Conservation (phyloP, 176 grass and related monocot species). For the Saccharum spontaneum region DNA sequence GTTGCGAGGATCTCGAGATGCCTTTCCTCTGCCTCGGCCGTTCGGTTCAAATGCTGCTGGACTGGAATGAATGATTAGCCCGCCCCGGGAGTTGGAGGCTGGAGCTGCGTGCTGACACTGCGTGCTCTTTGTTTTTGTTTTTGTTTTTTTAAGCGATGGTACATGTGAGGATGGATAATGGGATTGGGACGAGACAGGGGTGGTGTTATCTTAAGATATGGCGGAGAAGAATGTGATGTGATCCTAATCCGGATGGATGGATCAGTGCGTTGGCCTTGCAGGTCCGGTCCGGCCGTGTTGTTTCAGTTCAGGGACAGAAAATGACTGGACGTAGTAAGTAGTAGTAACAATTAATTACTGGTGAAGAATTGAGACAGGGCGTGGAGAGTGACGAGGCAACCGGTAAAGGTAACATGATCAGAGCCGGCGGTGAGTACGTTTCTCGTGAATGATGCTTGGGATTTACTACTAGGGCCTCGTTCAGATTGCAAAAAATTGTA, state of each 20-base stretch:
- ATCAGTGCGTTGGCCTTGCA: not conserved
- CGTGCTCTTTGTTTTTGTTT: not conserved
- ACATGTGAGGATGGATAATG: not conserved
- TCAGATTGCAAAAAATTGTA: too few relatives aligned
- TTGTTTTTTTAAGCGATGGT: not conserved
- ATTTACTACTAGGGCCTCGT: too few relatives aligned
- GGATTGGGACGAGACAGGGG: too few relatives aligned
- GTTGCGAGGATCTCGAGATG: conserved; percentile 34
- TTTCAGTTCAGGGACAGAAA: not conserved
- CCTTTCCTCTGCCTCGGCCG: not conserved
- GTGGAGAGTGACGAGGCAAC: not conserved
- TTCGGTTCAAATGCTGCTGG: conserved; percentile 32
- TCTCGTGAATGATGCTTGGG: too few relatives aligned
- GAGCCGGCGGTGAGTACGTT: too few relatives aligned
- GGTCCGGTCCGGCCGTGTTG: not conserved
- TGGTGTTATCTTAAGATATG: not conserved
- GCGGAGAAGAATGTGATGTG: not conserved
- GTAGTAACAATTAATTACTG: not conserved
- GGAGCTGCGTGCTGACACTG: not conserved
- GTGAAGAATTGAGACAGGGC: not conserved
- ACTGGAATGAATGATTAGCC: conserved; percentile 46
- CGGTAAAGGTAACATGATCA: not conserved
- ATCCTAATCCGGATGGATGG: not conserved
- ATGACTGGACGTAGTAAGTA: not conserved
- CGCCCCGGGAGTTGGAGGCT: not conserved